Percentiles rank a stretch among this genome's conserved stretches.
These are phyloP conservation scores for Daedaleopsis nitida DNA, from an alignment of 768 basidiomycete species.

Conservation along the genomic window DNA sequence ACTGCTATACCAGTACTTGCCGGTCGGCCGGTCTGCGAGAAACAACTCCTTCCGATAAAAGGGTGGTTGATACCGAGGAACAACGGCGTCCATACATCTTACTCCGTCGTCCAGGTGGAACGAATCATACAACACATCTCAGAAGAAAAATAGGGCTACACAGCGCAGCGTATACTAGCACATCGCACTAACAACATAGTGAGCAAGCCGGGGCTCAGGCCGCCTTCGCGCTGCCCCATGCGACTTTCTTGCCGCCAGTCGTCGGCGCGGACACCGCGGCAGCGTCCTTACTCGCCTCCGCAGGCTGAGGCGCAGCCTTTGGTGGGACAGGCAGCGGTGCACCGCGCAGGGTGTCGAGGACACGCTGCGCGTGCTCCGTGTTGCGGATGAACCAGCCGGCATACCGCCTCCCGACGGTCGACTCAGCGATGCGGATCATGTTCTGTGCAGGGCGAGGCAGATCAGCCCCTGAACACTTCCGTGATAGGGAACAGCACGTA, in stretches of 20 bases:
- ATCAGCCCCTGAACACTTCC: background rate
- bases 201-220: conserved; percentile 18
- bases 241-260: conserved; percentile 57
- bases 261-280: conserved; percentile 28
- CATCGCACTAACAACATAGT: background rate
- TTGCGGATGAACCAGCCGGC: conserved; percentile 98
- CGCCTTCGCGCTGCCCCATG: conserved; percentile 50
- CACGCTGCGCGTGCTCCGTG: conserved; percentile 87
- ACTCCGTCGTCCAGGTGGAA: background rate
- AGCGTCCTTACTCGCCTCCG: conserved; percentile 20
- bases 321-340: conserved; percentile 48
- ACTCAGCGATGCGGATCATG: conserved; percentile 96
- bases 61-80: too few species aligned
- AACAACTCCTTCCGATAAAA: too few species aligned
- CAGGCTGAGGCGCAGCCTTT: conserved; percentile 14
- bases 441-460: conserved; percentile 52
- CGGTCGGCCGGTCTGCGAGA: too few species aligned
- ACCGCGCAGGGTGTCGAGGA: conserved; percentile 74
- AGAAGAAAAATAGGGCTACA: conserved; percentile 11
- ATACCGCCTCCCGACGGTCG: conserved; percentile 89
- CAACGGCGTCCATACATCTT: too few species aligned
- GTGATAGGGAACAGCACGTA: conserved; percentile 37
- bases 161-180: conserved; percentile 7
- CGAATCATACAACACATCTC: background rate
- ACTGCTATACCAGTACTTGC: too few species aligned